phyloP scores from a whole-genome alignment of 257 asterid species.

The Primulina eburnea region DNA sequence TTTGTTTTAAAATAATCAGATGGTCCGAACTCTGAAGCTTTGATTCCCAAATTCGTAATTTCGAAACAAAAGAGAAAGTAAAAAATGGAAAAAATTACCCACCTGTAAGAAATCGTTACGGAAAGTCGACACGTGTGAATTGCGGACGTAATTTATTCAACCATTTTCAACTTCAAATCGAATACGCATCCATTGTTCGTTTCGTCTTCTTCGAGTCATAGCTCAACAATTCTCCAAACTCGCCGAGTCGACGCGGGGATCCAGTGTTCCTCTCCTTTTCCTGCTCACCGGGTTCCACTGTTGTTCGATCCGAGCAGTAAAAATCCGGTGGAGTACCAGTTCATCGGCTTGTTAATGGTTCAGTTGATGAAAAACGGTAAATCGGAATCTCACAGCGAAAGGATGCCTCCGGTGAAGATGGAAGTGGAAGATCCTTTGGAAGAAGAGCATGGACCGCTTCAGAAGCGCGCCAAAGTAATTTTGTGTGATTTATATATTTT shows the following conservation, averaged over 20 bases:
- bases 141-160: background rate
- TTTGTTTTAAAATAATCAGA: no score
- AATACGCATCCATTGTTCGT: background rate
- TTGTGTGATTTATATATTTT: background rate
- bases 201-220: background rate
- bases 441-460: conserved; percentile 47
- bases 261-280: background rate
- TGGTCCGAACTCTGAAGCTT: no score
- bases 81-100: background rate
- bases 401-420: conserved; percentile 41
- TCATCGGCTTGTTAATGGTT: conserved; percentile 28
- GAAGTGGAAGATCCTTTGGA: conserved; percentile 51
- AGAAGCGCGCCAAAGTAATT: conserved; percentile 48
- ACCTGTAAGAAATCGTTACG: background rate
- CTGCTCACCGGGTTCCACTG: conserved; percentile 14
- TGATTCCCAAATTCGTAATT: background rate
- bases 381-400: conserved; percentile 40
- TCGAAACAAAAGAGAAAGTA: no score
- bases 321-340: conserved; percentile 1
- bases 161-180: background rate
- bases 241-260: conserved; percentile 3
- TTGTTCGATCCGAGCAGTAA: conserved; percentile 22
- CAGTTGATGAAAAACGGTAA: conserved; percentile 49
- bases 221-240: background rate
- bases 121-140: background rate